Conservation (phyloP, 106 monocot species). For the Platanthera guangdongensis region DNA sequence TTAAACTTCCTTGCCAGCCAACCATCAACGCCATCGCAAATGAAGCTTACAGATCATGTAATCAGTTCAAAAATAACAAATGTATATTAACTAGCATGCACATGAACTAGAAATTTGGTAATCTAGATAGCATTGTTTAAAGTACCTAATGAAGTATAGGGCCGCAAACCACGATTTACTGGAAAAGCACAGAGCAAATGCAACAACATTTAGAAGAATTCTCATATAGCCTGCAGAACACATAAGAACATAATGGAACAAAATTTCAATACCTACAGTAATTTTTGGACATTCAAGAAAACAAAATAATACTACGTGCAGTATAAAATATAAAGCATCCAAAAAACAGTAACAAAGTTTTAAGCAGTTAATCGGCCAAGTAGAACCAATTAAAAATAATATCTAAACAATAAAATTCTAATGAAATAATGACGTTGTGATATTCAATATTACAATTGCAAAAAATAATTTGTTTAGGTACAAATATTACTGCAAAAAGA, state of each 20-base stretch:
- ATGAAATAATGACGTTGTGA: neutral
- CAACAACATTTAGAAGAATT: constrained; percentile 29
- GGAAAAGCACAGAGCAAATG: constrained; percentile 75
- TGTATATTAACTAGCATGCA: neutral
- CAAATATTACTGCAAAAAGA: neutral
- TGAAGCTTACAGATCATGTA: constrained; percentile 46
- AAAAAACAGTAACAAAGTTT: neutral
- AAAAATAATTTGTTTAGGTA: neutral
- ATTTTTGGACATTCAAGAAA: neutral
- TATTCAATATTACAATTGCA: neutral
- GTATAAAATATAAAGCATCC: constrained; percentile 1
- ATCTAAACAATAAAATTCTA: neutral
- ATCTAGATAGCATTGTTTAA: neutral
- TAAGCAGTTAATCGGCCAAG: neutral
- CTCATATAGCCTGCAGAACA: constrained; percentile 19
- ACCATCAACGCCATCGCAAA: constrained; percentile 81
- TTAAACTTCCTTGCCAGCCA: constrained; percentile 92
- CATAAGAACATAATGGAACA: neutral
- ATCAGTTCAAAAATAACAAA: constrained; percentile 2
- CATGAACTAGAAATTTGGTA: neutral
- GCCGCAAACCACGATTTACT: constrained; percentile 61
- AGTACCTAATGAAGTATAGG: constrained; percentile 81
- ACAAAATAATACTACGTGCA: neutral
- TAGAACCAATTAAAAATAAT: neutral
- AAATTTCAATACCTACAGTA: neutral